Conservation (phyloP, 768 basidiomycete genomes). For the Pholiota molesta region DNA sequence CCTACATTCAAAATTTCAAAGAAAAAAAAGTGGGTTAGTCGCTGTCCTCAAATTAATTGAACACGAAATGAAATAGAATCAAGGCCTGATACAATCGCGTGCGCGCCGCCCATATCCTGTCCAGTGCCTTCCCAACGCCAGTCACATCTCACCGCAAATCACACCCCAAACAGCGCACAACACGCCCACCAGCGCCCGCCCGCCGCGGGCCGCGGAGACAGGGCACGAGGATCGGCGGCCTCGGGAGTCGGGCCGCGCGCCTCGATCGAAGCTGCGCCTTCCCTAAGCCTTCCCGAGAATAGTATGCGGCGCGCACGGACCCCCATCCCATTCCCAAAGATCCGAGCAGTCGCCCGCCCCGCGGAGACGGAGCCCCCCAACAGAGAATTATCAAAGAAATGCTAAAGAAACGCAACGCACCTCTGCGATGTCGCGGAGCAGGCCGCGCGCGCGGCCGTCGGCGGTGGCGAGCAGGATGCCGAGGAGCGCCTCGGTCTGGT, state of each 20-base stretch:
- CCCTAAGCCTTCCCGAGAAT: too few relatives aligned
- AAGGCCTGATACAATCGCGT: neutral
- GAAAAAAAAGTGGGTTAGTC: neutral
- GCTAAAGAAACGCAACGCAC: too few relatives aligned
- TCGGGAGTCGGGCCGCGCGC: too few relatives aligned
- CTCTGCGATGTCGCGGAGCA: constrained; percentile 55
- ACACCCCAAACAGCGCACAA: constrained; percentile 4
- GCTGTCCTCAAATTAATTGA: constrained; percentile 1
- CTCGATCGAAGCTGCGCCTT: too few relatives aligned
- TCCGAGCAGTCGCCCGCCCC: neutral
- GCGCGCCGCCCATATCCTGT: neutral
- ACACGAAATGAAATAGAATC: neutral
- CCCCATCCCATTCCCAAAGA: neutral
- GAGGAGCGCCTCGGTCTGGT: constrained; percentile 88
- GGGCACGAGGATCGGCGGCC: too few relatives aligned
- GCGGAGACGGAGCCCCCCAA: too few relatives aligned
- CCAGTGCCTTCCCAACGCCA: neutral
- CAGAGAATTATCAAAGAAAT: too few relatives aligned
- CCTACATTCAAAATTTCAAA: constrained; percentile 54
- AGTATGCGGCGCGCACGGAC: too few relatives aligned
- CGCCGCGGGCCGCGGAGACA: too few relatives aligned
- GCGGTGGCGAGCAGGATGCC: constrained; percentile 72
- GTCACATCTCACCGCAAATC: neutral
- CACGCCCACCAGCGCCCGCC: too few relatives aligned
- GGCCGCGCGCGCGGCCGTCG: constrained; percentile 41